A percentile compares a stretch with the other conserved stretches of the same genome.
Conservation (phyloP, 2,329 filamentous ascomycete species). For the Pleoardoris graminearum region DNA sequence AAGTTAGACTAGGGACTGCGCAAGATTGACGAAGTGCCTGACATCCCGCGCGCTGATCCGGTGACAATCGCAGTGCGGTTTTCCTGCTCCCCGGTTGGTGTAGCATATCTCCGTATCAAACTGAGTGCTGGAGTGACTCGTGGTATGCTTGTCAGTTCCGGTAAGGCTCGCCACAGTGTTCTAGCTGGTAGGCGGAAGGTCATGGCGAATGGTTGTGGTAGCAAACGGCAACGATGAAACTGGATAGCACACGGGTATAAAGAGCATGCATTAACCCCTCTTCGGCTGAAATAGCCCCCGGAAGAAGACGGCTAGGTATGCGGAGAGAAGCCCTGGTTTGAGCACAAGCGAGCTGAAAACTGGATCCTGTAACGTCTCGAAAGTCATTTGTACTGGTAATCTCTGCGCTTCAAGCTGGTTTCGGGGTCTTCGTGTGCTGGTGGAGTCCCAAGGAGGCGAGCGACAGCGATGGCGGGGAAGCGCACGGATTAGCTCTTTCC, state of each 20-base stretch:
- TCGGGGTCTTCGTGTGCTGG: too few species aligned
- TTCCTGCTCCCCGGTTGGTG: constrained; percentile 21
- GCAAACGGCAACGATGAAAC: neutral
- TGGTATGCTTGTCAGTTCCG: constrained; percentile 16
- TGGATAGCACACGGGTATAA: too few species aligned
- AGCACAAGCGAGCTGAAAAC: too few species aligned
- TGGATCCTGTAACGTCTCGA: too few species aligned
- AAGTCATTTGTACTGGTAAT: too few species aligned
- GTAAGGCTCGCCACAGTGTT: constrained; percentile 24
- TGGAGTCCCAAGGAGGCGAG: constrained; percentile 6
- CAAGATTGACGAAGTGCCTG: constrained; percentile 5
- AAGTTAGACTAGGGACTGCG: constrained; percentile 1
- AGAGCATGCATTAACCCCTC: constrained; percentile 36
- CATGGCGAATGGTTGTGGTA: constrained; percentile 18
- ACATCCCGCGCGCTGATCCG: constrained; percentile 46
- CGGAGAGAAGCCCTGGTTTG: too few species aligned
- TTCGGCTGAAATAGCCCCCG: neutral
- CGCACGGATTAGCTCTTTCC: constrained; percentile 16
- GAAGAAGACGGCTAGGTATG: too few species aligned
- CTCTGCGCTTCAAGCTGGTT: too few species aligned
- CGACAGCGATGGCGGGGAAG: constrained; percentile 18
- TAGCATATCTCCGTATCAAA: constrained; percentile 32
- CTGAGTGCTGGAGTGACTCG: constrained; percentile 19
- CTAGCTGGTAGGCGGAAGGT: constrained; percentile 25
- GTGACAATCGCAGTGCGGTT: constrained; percentile 44